A percentile compares a stretch with the other conserved stretches of the same genome.
These are phyloP conservation scores for Yarrowia porcina DNA, from an alignment of 805 yeast genomes.

Conservation along the genomic window DNA sequence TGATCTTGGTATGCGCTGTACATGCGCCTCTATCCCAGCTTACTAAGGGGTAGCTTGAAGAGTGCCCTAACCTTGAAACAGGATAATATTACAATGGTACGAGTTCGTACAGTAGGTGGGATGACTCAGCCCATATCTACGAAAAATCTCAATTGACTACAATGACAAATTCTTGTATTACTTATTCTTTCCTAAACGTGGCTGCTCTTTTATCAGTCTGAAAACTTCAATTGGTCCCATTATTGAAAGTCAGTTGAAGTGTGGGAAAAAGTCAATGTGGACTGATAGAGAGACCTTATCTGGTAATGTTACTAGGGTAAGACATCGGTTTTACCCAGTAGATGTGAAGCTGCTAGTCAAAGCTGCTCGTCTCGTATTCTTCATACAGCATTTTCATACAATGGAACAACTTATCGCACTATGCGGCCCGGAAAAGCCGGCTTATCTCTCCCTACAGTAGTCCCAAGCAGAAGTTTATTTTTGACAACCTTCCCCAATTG, in stretches of 20 bases:
- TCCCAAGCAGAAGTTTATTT: background rate
- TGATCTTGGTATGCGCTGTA: conserved; percentile 10
- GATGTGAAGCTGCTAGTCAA: too few relatives aligned
- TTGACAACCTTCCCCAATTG: background rate
- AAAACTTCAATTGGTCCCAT: background rate
- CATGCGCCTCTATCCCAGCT: background rate
- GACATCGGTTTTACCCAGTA: background rate
- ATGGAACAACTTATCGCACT: too few relatives aligned
- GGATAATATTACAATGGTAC: too few relatives aligned
- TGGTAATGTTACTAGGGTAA: too few relatives aligned
- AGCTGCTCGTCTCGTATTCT: too few relatives aligned
- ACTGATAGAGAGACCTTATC: background rate
- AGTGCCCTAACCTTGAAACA: background rate
- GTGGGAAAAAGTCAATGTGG: background rate
- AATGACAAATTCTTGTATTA: too few relatives aligned
- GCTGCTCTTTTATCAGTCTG: background rate
- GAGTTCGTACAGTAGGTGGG: too few relatives aligned
- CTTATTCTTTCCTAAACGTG: background rate
- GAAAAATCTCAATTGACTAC: too few relatives aligned
- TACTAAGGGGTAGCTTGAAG: background rate
- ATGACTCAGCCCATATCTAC: too few relatives aligned
- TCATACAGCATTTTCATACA: too few relatives aligned
- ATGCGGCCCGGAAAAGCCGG: background rate
- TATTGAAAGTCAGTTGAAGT: background rate
- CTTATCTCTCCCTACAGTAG: background rate